Conservation (phyloP, 1,284 basidiomycete species). For the Heterobasidion irregulare region DNA sequence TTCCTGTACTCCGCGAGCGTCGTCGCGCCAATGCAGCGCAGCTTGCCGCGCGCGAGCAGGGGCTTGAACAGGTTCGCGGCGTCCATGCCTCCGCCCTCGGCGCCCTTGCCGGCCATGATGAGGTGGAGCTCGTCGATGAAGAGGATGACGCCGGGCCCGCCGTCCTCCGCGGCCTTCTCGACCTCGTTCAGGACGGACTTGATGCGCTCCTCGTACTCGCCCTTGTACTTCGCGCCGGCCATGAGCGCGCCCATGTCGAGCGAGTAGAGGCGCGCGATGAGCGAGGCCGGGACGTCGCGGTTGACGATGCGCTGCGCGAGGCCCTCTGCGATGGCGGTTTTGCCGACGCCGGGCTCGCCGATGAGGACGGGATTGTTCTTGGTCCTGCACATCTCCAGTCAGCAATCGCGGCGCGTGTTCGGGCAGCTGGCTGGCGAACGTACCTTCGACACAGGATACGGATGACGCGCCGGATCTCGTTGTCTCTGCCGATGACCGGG, state of each 20-base stretch:
- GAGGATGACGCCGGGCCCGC: constrained; percentile 73
- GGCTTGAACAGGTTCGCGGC: constrained; percentile 89
- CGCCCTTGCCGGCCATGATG: constrained; percentile 80
- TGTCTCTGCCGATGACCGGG: constrained; percentile 86
- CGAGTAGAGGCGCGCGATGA: constrained; percentile 79
- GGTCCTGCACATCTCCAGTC: constrained; percentile 39
- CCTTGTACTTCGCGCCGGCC: constrained; percentile 95
- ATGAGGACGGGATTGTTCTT: constrained; percentile 93
- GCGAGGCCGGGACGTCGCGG: constrained; percentile 86
- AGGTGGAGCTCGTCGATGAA: constrained; percentile 95
- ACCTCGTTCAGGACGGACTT: constrained; percentile 91
- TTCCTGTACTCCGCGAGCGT: constrained; percentile 92
- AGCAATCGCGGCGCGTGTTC: constrained; percentile 10
- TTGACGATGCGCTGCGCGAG: constrained; percentile 95
- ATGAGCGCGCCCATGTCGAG: constrained; percentile 94
- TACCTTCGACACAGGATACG: constrained; percentile 73
- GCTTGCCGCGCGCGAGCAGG: constrained; percentile 84
- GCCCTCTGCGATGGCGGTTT: constrained; percentile 92
- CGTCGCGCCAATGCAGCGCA: constrained; percentile 88
- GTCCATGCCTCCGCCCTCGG: constrained; percentile 75
- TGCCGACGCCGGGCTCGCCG: constrained; percentile 91
- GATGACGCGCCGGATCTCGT: constrained; percentile 79
- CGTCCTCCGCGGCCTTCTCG: constrained; percentile 84
- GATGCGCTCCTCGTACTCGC: constrained; percentile 96
- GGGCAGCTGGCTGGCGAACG: constrained; percentile 4